Evolutionary conservation across 2,329 filamentous ascomycete genomes (phyloP).

Genomic region (Dactylellina parvicollis): DNA sequence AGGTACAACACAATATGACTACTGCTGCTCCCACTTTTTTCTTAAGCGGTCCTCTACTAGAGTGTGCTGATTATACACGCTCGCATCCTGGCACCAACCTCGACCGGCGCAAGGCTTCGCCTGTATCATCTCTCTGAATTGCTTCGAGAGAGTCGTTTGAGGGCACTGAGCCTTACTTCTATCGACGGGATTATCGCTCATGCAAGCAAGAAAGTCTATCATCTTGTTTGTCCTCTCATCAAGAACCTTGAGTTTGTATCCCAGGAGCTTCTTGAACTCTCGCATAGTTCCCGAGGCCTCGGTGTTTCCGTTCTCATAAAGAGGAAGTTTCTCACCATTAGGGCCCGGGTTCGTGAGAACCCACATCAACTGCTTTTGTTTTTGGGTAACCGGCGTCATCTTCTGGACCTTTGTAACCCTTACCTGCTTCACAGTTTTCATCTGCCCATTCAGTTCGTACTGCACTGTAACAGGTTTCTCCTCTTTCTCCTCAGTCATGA

Average conservation of each 20-base stretch:
- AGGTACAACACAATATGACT: background rate
- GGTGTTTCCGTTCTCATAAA: background rate
- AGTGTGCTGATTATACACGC: background rate
- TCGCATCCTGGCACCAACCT: background rate
- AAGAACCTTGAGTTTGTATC: background rate
- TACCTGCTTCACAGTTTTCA: background rate
- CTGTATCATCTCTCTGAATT: background rate
- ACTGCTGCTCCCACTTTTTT: background rate
- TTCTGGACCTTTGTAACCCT: background rate
- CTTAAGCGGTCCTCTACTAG: background rate
- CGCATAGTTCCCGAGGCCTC: background rate
- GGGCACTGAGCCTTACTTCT: conserved; percentile 1
- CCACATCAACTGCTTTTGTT: background rate
- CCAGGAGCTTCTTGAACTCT: background rate
- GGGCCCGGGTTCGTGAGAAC: background rate
- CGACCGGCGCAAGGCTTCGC: background rate
- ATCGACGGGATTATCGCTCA: conserved; percentile 1
- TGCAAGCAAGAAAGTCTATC: conserved; percentile 9
- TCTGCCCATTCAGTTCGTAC: background rate
- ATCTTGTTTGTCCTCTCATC: background rate
- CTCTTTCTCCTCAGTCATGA: background rate
- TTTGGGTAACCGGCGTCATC: background rate
- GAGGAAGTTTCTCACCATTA: background rate
- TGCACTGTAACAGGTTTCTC: background rate
- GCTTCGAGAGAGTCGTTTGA: background rate